Evolutionary conservation across 306 rosid genomes (phyloP), one percentile per base, ranked within the genome.

Genomic region (Dalbergia cultrata): DNA sequence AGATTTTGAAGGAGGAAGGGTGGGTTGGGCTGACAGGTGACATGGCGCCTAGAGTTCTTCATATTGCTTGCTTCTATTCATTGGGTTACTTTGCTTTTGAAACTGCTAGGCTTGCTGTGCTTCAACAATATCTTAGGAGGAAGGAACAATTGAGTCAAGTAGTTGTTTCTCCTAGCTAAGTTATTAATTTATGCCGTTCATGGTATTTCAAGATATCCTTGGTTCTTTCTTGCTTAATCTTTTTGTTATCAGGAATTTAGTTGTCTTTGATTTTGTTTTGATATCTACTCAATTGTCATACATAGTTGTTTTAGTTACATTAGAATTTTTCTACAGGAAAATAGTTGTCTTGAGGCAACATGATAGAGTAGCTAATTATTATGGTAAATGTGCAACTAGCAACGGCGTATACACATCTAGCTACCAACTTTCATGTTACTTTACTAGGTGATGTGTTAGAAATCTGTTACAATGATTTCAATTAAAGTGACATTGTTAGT

Each of bases 11-110:
- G 76, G 97, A 95, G 11, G 99, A 95, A 79, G 97, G 99, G 16
- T 86, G 88, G 95, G 69, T 93, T 63, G 99, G 99, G 17, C 71
- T 95, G 5, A n/a, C n/a, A n/a, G n/a, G n/a, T n/a, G n/a, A n/a
- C n/a, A n/a, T n/a, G n/a, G n/a, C n/a, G n/a, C n/a, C n/a, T n/a
- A n/a, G n/a, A n/a, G n/a, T n/a, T n/a, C n/a, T n/a, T n/a, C n/a
- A n/a, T n/a, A n/a, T n/a, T 70, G 97, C 97, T 34, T 91, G 97
- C 70, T 95, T 92, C 73, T 91, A 97, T 0, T 95, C 99, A 0
- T 74, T 95, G 80, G 97, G 99, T 0, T 95, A 91, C 83, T 95
- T 95, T 69, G 97, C 97, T 0, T 95, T 95, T 26, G 99, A 95
- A 87, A 95, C 99, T 0, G 97, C 99, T n/a, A 89, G 93, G 89